A percentile compares a stretch with the other conserved stretches of the same genome.
phyloP scores from a whole-genome alignment of 371 early-diverging fungal genomes.

The Thermomucor indicae-seudaticae region DNA sequence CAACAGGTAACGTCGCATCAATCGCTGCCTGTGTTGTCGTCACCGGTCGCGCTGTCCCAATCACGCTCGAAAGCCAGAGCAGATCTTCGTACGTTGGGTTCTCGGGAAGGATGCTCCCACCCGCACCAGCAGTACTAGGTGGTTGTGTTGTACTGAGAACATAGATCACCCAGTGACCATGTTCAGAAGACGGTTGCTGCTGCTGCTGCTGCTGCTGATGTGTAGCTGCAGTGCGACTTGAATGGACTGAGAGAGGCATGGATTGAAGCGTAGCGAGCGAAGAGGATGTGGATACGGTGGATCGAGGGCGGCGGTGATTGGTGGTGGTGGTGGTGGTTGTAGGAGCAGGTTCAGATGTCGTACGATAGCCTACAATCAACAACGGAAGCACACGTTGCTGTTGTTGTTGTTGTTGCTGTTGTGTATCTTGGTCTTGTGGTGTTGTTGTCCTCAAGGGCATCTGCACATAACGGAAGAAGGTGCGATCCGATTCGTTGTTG shows the following conservation, averaged over 20 bases:
- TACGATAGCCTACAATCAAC: conserved; percentile 19
- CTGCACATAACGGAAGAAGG: conserved; percentile 13
- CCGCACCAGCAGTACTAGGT: conserved; percentile 1
- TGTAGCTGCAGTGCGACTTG: conserved; percentile 11
- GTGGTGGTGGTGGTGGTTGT: neutral
- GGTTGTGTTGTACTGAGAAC: conserved; percentile 22
- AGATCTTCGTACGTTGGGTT: conserved; percentile 58
- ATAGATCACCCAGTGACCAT: conserved; percentile 39
- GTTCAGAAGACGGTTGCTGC: neutral
- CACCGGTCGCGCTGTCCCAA: conserved; percentile 58
- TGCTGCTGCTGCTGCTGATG: conserved; percentile 3
- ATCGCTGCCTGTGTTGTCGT: conserved; percentile 51
- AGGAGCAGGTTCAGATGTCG: neutral
- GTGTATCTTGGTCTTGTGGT: conserved; percentile 1
- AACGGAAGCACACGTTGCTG: conserved; percentile 11
- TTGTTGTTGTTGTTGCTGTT: neutral
- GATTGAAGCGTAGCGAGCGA: conserved; percentile 23
- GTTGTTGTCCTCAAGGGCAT: conserved; percentile 9
- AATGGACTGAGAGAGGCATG: conserved; percentile 20
- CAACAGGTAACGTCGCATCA: conserved; percentile 32
- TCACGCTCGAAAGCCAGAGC: conserved; percentile 44
- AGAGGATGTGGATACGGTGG: conserved; percentile 20
- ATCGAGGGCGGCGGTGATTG: conserved; percentile 12
- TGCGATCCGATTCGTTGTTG: neutral
- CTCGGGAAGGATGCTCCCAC: conserved; percentile 22